Conservation (phyloP, 2,329 filamentous ascomycete species). For the Pyrenophora teres region DNA sequence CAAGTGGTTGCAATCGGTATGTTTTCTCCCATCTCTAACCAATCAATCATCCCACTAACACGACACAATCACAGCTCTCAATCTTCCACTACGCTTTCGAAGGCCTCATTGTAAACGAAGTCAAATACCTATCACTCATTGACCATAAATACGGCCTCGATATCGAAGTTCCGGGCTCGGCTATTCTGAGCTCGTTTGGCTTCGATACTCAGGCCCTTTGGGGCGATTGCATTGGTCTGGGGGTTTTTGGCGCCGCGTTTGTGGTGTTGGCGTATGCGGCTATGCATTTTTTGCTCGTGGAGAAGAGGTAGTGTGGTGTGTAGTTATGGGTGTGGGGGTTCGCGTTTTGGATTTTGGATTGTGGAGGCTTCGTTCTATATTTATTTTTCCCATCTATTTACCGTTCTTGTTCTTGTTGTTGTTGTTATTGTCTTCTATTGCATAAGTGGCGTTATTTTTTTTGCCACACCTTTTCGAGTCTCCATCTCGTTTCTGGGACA, state of each 20-base stretch:
- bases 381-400: too few relatives aligned
- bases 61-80: constrained; percentile 63
- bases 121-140: constrained; percentile 82
- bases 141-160: constrained; percentile 96
- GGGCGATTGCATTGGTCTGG: constrained; percentile 80
- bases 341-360: too few relatives aligned
- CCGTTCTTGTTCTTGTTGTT: too few relatives aligned
- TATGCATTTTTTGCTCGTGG: constrained; percentile 92
- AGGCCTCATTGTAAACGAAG: constrained; percentile 95
- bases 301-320: constrained; percentile 67
- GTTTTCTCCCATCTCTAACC: constrained; percentile 32
- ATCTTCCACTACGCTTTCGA: constrained; percentile 99
- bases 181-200: constrained; percentile 92
- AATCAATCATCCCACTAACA: constrained; percentile 12
- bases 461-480: too few relatives aligned
- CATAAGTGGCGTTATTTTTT: too few relatives aligned
- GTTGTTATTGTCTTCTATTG: too few relatives aligned
- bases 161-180: constrained; percentile 92
- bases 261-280: constrained; percentile 85
- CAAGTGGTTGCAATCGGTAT: constrained; percentile 82
- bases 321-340: too few relatives aligned
- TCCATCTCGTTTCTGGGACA: too few relatives aligned
- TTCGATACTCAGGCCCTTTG: constrained; percentile 88
- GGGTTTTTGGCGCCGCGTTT: constrained; percentile 80
- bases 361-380: too few relatives aligned